phyloP scores from a whole-genome alignment of 257 asterid genomes.

The Solanum stenotomum region DNA sequence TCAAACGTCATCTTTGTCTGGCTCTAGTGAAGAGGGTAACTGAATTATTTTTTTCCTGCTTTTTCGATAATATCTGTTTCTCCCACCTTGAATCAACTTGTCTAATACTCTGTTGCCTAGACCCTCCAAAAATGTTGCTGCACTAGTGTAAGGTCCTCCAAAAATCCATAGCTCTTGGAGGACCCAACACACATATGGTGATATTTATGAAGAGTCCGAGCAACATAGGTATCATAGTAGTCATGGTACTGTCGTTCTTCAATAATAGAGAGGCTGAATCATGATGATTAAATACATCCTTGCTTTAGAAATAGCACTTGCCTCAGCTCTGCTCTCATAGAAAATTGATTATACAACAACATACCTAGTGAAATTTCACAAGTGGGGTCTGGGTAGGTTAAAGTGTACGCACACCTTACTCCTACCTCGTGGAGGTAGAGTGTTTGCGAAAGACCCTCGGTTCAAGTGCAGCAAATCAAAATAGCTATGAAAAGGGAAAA shows the following conservation, averaged over 20 bases:
- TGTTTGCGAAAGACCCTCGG: neutral
- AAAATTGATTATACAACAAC: neutral
- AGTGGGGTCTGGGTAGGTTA: neutral
- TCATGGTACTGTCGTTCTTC: neutral
- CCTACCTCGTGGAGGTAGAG: neutral
- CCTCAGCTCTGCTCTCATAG: neutral
- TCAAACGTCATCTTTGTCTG: slow-evolving; percentile 83
- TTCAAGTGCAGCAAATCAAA: neutral
- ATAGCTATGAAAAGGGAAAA: neutral
- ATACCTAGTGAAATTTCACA: neutral
- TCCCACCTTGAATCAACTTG: neutral
- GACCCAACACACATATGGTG: neutral
- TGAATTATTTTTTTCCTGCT: neutral
- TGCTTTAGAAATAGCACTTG: neutral
- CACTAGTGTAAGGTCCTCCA: neutral
- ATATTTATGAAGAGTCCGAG: neutral
- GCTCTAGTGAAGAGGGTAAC: slow-evolving; percentile 82
- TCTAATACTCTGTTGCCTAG: neutral
- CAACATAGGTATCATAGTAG: neutral
- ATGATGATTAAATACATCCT: neutral
- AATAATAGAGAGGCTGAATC: neutral
- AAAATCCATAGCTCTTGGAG: neutral
- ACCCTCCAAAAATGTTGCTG: neutral
- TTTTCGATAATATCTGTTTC: neutral
- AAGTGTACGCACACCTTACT: neutral